These are phyloP conservation scores for Parathielavia hyrcaniae DNA, from an alignment of 495 filamentous ascomycete species.

Conservation along the genomic window DNA sequence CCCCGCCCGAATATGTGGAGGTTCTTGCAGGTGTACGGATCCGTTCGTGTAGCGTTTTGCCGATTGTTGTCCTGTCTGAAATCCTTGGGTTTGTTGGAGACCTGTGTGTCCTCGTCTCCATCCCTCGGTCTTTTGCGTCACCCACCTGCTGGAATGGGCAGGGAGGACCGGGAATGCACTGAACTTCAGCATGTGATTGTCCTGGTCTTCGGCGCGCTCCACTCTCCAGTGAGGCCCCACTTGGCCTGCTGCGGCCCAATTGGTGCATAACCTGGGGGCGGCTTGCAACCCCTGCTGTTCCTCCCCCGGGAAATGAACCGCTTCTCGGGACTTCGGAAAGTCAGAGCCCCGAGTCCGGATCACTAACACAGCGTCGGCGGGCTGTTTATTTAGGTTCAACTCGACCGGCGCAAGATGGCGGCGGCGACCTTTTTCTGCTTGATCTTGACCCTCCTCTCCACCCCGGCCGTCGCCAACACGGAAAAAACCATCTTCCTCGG, in stretches of 20 bases:
- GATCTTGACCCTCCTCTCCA: constrained; percentile 6
- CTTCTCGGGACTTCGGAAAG: constrained; percentile 10
- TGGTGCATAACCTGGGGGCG: constrained; percentile 18
- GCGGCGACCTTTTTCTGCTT: neutral
- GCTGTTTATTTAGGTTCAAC: neutral
- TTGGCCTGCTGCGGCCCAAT: neutral
- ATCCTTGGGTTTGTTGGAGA: neutral
- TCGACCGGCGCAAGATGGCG: neutral
- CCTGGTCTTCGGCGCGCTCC: neutral
- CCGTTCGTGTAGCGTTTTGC: too few relatives aligned
- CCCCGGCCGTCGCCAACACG: constrained; percentile 54
- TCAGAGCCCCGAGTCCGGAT: too few relatives aligned
- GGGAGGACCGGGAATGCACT: neutral
- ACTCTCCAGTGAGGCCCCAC: neutral
- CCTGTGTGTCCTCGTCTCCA: too few relatives aligned
- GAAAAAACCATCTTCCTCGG: constrained; percentile 89
- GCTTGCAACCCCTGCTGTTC: neutral
- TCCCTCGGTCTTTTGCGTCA: constrained; percentile 35
- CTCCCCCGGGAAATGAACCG: neutral
- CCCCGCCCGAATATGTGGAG: too few relatives aligned
- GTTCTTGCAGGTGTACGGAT: too few relatives aligned
- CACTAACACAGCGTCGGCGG: too few relatives aligned
- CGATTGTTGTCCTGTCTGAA: neutral
- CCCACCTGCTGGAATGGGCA: constrained; percentile 29
- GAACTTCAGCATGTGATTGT: constrained; percentile 30